Evolutionary conservation across 768 basidiomycete genomes (phyloP).

Genomic region (Lanmaoa pseudosensibilis): DNA sequence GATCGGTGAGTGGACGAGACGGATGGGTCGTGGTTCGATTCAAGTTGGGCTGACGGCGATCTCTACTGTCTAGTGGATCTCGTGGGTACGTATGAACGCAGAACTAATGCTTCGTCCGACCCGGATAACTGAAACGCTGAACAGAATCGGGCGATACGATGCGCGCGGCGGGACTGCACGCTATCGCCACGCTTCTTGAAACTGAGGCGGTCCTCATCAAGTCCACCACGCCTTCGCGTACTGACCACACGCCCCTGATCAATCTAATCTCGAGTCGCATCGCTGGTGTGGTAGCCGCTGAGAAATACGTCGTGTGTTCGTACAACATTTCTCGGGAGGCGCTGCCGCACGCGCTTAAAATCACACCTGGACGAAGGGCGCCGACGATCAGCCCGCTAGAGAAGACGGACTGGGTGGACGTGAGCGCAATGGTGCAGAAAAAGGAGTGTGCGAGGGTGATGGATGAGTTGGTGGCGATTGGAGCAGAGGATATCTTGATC

Average conservation of each 20-base stretch:
- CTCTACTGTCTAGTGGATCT: slow-evolving; percentile 70
- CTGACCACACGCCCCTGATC: slow-evolving; percentile 65
- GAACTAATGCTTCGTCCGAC: background rate
- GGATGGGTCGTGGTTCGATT: background rate
- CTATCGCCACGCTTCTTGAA: slow-evolving; percentile 85
- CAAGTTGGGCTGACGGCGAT: background rate
- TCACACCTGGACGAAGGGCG: slow-evolving; percentile 89
- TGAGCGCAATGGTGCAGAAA: slow-evolving; percentile 91
- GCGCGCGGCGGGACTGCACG: slow-evolving; percentile 94
- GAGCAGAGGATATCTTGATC: slow-evolving; percentile 89
- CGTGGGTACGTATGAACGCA: slow-evolving; percentile 64
- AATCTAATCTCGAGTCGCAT: slow-evolving; percentile 82
- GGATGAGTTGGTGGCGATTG: slow-evolving; percentile 80
- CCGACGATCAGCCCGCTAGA: slow-evolving; percentile 88
- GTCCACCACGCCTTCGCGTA: slow-evolving; percentile 62
- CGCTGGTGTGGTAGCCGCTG: slow-evolving; percentile 86
- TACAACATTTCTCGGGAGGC: slow-evolving; percentile 81
- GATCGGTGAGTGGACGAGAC: slow-evolving; percentile 61
- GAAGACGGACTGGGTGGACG: slow-evolving; percentile 83
- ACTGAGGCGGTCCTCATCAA: slow-evolving; percentile 94
- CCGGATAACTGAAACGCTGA: background rate
- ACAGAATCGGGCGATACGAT: slow-evolving; percentile 98
- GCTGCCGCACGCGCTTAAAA: slow-evolving; percentile 56
- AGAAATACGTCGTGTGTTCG: slow-evolving; percentile 84
- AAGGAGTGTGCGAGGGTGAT: slow-evolving; percentile 76